Base-by-base conservation (phyloP, 2,329 filamentous ascomycete species). In the Fusarium abutilonis region DNA sequence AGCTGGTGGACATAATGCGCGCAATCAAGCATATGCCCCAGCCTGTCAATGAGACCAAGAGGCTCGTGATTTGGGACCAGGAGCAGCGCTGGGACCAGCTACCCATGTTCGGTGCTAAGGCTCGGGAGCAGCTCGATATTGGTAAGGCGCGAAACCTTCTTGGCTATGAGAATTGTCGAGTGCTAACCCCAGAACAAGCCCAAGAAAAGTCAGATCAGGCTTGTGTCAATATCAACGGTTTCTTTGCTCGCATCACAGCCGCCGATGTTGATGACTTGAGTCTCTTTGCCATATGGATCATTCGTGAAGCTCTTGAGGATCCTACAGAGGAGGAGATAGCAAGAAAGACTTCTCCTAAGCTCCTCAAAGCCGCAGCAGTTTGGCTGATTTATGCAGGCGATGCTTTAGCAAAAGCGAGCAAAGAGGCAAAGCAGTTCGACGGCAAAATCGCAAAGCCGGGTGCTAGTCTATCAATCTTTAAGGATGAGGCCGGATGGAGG, bases 1-100 rank as follows among this genome's bases (percentile, higher is more conserved):
- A 65, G 41, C 56, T 69, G 36, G 66, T 68, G 28, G 54, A 63
- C 29, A 45, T 67, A 34, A 14, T 69, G 49, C 63, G 49, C 13
- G 54, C 56, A 15, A 69, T 69, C 44, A 61, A 63, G 36, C 9
- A 15, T 8, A 49, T 67, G 42, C 49, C 45, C 5, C 49, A 52
- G 48, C 47, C 52, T 11, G 40, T 42, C 21, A 45, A 64, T 35
- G 45, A 52, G 15, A 28, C 35, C 28, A 56, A 53, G 42, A 69
- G 55, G 48, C 9, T 65, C 17, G 43, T 40, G 11, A 46, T 69
- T n/a, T 67, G 63, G 66, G 63, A 21, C 26, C 13, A 61, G 9
- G 66, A 65, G 39, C 48, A 48, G 32, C 23, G 31, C 19, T 68
- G 66, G 66, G 51, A 55, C 19, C 14, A 58, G 14, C 50, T 68